phyloP scores from a whole-genome alignment of 371 early-diverging fungal species.

The Circinella umbellata region DNA sequence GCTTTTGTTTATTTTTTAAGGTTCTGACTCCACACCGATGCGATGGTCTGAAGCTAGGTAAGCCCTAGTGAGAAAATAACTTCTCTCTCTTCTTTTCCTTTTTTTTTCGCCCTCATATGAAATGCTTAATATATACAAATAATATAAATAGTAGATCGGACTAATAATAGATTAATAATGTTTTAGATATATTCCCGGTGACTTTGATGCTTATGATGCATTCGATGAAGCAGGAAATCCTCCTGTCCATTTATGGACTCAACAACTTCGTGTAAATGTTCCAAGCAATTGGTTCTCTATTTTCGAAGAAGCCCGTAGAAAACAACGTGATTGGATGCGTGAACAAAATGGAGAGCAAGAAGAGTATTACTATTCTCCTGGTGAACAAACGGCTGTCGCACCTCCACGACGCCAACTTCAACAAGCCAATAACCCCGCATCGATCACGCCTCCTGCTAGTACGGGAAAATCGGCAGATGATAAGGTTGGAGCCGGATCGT shows the following conservation, averaged over 20 bases:
- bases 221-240: constrained; percentile 55
- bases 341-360: constrained; percentile 16
- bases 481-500: background rate
- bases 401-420: background rate
- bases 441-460: background rate
- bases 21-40: constrained; percentile 43
- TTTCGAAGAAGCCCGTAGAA: constrained; percentile 50
- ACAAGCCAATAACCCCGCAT: background rate
- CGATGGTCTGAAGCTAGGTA: constrained; percentile 54
- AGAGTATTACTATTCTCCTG: constrained; percentile 16
- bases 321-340: constrained; percentile 38
- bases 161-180: background rate
- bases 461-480: constrained; percentile 6
- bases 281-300: constrained; percentile 49
- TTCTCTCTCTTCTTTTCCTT: background rate
- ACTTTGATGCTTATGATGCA: constrained; percentile 48
- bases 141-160: background rate
- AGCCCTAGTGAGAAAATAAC: background rate
- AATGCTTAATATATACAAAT: background rate
- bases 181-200: constrained; percentile 46
- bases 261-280: constrained; percentile 32
- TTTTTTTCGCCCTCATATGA: background rate
- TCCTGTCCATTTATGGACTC: constrained; percentile 48
- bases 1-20: constrained; percentile 18
- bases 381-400: constrained; percentile 1